phyloP scores from a whole-genome alignment of 495 filamentous ascomycete species.

The Penicillium samsonianum region DNA sequence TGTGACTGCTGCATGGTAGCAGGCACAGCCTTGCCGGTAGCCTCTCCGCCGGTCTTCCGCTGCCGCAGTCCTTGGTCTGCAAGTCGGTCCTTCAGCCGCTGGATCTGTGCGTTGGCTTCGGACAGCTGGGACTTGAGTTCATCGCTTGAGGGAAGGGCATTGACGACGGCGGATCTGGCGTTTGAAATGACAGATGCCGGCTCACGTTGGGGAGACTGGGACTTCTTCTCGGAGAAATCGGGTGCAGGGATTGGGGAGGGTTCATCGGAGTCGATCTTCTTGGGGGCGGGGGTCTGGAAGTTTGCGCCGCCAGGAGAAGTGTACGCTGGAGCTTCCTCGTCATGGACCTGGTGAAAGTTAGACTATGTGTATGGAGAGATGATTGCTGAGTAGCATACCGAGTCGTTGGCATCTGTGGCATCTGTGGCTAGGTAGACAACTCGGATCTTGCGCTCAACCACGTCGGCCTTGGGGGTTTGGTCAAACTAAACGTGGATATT shows the following conservation, averaged over 20 bases:
- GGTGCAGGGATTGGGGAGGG: slow-evolving; percentile 42
- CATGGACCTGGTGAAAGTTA: slow-evolving; percentile 24
- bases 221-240: slow-evolving; percentile 48
- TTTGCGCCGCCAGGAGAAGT: slow-evolving; percentile 53
- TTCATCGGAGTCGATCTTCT: slow-evolving; percentile 33
- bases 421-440: slow-evolving; percentile 75
- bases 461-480: slow-evolving; percentile 68
- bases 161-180: slow-evolving; percentile 45
- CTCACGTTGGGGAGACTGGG: slow-evolving; percentile 36
- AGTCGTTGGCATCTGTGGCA: slow-evolving; percentile 47
- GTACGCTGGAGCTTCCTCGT: slow-evolving; percentile 58
- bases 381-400: slow-evolving; percentile 34
- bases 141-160: slow-evolving; percentile 53
- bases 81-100: slow-evolving; percentile 66
- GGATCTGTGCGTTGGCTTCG: slow-evolving; percentile 74
- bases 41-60: slow-evolving; percentile 52
- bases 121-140: slow-evolving; percentile 71
- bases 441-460: slow-evolving; percentile 96
- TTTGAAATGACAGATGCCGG: slow-evolving; percentile 18
- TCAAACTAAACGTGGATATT: slow-evolving; percentile 54
- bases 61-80: slow-evolving; percentile 73
- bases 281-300: slow-evolving; percentile 52
- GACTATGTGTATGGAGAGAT: neutral
- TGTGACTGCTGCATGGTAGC: slow-evolving; percentile 53
- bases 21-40: slow-evolving; percentile 42